Base-by-base conservation (phyloP, 768 basidiomycete species). In the Leccinum subtestaceum region DNA sequence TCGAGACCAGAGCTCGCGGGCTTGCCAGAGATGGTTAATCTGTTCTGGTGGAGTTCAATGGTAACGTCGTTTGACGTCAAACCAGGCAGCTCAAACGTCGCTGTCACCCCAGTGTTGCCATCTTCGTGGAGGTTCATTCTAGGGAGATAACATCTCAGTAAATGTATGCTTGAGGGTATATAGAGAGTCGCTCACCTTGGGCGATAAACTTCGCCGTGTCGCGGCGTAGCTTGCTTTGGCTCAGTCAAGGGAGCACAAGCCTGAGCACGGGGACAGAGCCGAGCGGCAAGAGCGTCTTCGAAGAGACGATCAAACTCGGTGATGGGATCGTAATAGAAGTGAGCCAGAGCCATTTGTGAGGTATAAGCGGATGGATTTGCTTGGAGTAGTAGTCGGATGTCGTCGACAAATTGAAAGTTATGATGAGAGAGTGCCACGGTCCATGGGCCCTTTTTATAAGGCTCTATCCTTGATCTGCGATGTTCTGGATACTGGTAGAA, bases 61-160 rank as follows among this genome's bases (percentile, higher is more conserved):
- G 70, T 63, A 46, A 84, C 74, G 52, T 77, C 74, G 46, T 81
- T 77, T 55, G 81, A 80, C 55, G 75, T 79, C 54, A 84, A 66
- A 9, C 84, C 83, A 5, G 84, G 84, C 2, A 84, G 69, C 63
- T 85, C 85, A 57, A 86, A 82, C 6, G 77, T 77, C 10, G 81
- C 82, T 2, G 79, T 81, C 29, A 84, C 40, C 9, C 17, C 77
- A 19, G 63, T 58, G 60, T 78, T 78, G n/a, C 66, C 64, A 1
- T 76, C 73, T 64, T 83, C 81, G 53, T 78, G 73, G 2, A 85
- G 55, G 61, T 85, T 77, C 74, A 84, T 64, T 47, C 77, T 79
- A 13, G n/a, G 32, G 43, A 17, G 10, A 32, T n/a, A 2, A 2
- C 4, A 2, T 49, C 50, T 56, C 3, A 40, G 8, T 17, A 15